A percentile compares a stretch with the other conserved stretches of the same genome.
phyloP scores from a whole-genome alignment of 2,329 filamentous ascomycete species.

The Aspergillus spinulosporus region DNA sequence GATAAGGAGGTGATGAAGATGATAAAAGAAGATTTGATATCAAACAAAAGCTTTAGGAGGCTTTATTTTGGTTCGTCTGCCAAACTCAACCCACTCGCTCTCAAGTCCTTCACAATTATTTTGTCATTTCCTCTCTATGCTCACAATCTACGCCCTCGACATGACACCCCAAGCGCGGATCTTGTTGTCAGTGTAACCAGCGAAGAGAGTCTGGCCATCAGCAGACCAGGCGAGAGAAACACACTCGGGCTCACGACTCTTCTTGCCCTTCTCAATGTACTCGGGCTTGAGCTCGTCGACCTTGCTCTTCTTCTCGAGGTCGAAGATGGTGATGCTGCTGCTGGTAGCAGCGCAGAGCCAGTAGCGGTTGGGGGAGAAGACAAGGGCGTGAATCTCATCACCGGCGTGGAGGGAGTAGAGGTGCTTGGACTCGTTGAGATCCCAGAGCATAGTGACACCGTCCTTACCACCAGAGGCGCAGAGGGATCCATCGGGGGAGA shows the following conservation, averaged over 20 bases:
- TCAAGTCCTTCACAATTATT: constrained; percentile 19
- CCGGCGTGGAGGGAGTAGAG: constrained; percentile 99
- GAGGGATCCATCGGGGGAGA: constrained; percentile 98
- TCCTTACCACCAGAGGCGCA: constrained; percentile 99
- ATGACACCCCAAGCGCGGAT: constrained; percentile 98
- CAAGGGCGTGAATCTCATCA: constrained; percentile 99
- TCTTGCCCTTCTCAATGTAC: constrained; percentile 94
- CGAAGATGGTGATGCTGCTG: constrained; percentile 99
- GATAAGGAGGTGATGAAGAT: constrained; percentile 22
- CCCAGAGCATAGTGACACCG: constrained; percentile 99
- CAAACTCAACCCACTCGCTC: constrained; percentile 11
- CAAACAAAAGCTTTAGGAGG: constrained; percentile 11
- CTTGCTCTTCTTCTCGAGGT: constrained; percentile 99
- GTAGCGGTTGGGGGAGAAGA: constrained; percentile 99
- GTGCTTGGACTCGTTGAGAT: constrained; percentile 99
- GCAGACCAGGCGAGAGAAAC: constrained; percentile 96
- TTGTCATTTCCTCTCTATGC: constrained; percentile 16
- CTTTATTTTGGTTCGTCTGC: constrained; percentile 9
- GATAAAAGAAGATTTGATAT: constrained; percentile 26
- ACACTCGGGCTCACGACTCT: constrained; percentile 98
- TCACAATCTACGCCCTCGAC: constrained; percentile 72
- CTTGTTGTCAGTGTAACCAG: constrained; percentile 99
- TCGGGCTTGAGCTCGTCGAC: constrained; percentile 99
- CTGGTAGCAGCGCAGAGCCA: constrained; percentile 99
- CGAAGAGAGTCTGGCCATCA: constrained; percentile 98